These are phyloP conservation scores for Ambrosia artemisiifolia DNA, from an alignment of 129 eudicot species.

Conservation along the genomic window DNA sequence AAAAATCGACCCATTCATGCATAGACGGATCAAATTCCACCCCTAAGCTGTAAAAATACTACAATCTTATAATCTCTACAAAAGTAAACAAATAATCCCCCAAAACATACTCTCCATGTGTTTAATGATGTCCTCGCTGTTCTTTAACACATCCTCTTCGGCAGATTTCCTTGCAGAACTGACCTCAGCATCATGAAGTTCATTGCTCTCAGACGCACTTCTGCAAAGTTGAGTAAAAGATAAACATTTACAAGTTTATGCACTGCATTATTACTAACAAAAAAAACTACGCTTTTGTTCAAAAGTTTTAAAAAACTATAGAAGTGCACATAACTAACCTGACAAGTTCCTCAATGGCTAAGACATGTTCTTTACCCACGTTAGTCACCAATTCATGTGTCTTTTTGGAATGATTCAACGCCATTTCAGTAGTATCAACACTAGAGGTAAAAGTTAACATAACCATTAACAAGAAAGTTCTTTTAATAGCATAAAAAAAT, in stretches of 20 bases:
- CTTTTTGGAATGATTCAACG: constrained; percentile 52
- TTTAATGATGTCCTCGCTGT: constrained; percentile 53
- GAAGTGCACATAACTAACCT: constrained; percentile 40
- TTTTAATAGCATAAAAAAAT: constrained; percentile 3
- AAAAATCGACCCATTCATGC: neutral
- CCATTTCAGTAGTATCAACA: constrained; percentile 56
- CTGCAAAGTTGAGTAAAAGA: constrained; percentile 30
- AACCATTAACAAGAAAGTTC: neutral
- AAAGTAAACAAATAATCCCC: neutral
- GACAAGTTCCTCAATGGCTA: constrained; percentile 48
- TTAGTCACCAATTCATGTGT: constrained; percentile 51
- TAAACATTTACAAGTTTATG: neutral
- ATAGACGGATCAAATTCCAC: neutral
- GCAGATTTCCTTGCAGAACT: constrained; percentile 59
- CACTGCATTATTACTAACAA: neutral
- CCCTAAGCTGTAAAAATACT: neutral
- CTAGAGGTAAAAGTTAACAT: constrained; percentile 28
- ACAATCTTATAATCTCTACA: too few relatives aligned
- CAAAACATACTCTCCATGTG: constrained; percentile 49
- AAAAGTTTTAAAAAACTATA: neutral
- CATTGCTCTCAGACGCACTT: constrained; percentile 49
- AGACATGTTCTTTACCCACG: constrained; percentile 45
- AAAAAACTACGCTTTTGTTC: neutral
- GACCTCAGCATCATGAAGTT: constrained; percentile 61
- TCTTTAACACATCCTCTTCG: constrained; percentile 53